A percentile compares a stretch with the other conserved stretches of the same genome.
Conservation (phyloP, 2,329 filamentous ascomycete species). For the Colletotrichum tamarilloi region DNA sequence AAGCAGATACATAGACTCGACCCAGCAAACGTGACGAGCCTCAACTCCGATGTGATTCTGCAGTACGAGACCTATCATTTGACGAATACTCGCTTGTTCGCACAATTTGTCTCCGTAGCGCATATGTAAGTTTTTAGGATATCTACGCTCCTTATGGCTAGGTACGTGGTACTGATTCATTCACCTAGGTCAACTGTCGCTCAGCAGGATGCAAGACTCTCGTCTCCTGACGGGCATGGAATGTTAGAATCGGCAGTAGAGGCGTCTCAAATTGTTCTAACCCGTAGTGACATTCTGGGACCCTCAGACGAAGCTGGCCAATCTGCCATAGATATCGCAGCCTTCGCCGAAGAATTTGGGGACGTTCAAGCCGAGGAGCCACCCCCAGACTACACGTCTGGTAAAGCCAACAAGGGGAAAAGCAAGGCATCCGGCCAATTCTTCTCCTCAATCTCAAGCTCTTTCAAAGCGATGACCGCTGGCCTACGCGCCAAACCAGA, state of each 20-base stretch:
- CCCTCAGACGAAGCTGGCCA: neutral
- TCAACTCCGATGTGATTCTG: conserved; percentile 42
- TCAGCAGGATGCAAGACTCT: conserved; percentile 24
- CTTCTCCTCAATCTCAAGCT: conserved; percentile 45
- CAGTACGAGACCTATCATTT: conserved; percentile 40
- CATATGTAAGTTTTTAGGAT: conserved; percentile 19
- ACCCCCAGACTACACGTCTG: neutral
- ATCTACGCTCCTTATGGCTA: too few relatives aligned
- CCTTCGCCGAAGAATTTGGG: neutral
- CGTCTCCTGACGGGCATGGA: conserved; percentile 19
- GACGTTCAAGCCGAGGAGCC: neutral
- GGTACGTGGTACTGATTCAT: neutral
- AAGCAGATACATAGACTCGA: conserved; percentile 49
- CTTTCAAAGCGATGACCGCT: conserved; percentile 49
- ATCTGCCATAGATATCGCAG: neutral
- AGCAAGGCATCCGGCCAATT: conserved; percentile 29
- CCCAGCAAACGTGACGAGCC: conserved; percentile 36
- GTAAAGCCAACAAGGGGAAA: conserved; percentile 25
- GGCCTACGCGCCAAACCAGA: conserved; percentile 48
- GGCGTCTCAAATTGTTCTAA: conserved; percentile 22
- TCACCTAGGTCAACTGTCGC: conserved; percentile 13
- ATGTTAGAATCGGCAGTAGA: conserved; percentile 27
- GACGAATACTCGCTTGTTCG: conserved; percentile 41
- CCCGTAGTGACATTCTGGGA: conserved; percentile 8
- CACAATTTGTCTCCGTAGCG: conserved; percentile 9